These are phyloP conservation scores for Zygosaccharomyces lentus DNA, from an alignment of 805 yeast species.

Conservation along the genomic window DNA sequence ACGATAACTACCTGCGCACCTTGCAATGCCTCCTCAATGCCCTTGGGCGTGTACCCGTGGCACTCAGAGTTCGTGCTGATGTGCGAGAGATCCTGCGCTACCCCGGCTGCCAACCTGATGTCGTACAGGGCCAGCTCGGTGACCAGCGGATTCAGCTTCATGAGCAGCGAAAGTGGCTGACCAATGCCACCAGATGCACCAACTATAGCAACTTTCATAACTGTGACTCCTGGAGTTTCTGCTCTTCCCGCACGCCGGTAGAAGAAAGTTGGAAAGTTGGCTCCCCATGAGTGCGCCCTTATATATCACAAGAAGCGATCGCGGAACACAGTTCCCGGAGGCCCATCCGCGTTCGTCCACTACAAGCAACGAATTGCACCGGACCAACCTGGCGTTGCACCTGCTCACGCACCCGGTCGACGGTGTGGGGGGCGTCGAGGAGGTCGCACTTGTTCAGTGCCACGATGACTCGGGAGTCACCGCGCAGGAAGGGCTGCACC, in stretches of 20 bases:
- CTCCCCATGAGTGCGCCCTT: not conserved
- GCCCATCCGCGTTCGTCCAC: slow-evolving; percentile 6
- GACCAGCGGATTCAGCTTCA: slow-evolving; percentile 68
- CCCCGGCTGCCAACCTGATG: slow-evolving; percentile 74
- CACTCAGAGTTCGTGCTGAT: slow-evolving; percentile 70
- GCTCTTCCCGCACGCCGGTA: not conserved
- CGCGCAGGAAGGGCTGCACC: slow-evolving; percentile 50
- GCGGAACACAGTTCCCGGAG: slow-evolving; percentile 7
- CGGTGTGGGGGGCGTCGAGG: slow-evolving; percentile 22
- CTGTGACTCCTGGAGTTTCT: slow-evolving; percentile 2
- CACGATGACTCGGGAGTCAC: slow-evolving; percentile 60
- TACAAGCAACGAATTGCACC: slow-evolving; percentile 2
- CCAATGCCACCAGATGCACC: slow-evolving; percentile 91
- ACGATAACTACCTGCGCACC: slow-evolving; percentile 84
- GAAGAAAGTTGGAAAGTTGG: not conserved
- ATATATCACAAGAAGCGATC: slow-evolving; percentile 4
- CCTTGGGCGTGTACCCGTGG: slow-evolving; percentile 62
- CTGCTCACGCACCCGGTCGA: slow-evolving; percentile 3
- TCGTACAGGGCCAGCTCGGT: slow-evolving; percentile 69
- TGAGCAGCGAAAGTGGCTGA: slow-evolving; percentile 58
- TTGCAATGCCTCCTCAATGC: slow-evolving; percentile 62
- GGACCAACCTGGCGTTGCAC: not conserved
- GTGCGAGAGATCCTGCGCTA: slow-evolving; percentile 75
- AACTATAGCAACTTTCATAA: slow-evolving; percentile 62
- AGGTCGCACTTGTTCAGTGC: slow-evolving; percentile 74